phyloP scores from a whole-genome alignment of 495 filamentous ascomycete species.

The Lasiosphaeria hispida region DNA sequence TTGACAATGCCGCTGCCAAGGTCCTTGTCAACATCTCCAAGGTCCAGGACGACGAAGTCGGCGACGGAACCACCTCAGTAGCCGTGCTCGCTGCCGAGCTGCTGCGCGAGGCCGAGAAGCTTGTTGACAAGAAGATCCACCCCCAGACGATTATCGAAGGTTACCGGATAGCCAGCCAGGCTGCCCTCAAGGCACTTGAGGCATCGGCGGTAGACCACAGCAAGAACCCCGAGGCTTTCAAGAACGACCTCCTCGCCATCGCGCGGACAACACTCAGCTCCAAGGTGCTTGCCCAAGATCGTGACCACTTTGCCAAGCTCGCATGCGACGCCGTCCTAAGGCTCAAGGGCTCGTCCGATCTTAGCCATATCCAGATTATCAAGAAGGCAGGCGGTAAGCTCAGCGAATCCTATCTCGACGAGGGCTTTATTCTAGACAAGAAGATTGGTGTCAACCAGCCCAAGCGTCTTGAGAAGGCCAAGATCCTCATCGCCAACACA shows the following conservation, averaged over 20 bases:
- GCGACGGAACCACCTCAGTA: conserved; percentile 84
- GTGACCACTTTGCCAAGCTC: conserved; percentile 84
- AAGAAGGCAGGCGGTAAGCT: conserved; percentile 99
- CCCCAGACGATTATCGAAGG: conserved; percentile 99
- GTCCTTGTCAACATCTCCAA: conserved; percentile 98
- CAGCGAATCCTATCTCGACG: conserved; percentile 93
- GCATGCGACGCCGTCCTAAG: conserved; percentile 92
- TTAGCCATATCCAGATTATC: conserved; percentile 98
- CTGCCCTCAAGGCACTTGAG: conserved; percentile 80
- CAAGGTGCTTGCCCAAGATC: conserved; percentile 92
- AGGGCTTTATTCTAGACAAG: conserved; percentile 98
- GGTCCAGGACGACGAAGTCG: conserved; percentile 98
- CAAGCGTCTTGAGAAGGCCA: conserved; percentile 94
- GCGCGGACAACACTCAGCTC: conserved; percentile 97
- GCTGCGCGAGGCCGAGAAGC: conserved; percentile 91
- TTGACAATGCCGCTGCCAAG: conserved; percentile 97
- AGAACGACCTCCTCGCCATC: conserved; percentile 84
- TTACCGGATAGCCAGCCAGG: conserved; percentile 91
- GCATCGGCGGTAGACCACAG: conserved; percentile 85
- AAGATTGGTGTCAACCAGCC: conserved; percentile 98
- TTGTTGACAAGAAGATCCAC: conserved; percentile 96
- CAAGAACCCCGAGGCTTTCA: conserved; percentile 75
- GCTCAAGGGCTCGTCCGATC: conserved; percentile 85
- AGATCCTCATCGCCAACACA: conserved; percentile 96
- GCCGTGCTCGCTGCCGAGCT: conserved; percentile 93